These are phyloP conservation scores for Glarea lozoyensis DNA, from an alignment of 495 filamentous ascomycete genomes.

Conservation along the genomic window DNA sequence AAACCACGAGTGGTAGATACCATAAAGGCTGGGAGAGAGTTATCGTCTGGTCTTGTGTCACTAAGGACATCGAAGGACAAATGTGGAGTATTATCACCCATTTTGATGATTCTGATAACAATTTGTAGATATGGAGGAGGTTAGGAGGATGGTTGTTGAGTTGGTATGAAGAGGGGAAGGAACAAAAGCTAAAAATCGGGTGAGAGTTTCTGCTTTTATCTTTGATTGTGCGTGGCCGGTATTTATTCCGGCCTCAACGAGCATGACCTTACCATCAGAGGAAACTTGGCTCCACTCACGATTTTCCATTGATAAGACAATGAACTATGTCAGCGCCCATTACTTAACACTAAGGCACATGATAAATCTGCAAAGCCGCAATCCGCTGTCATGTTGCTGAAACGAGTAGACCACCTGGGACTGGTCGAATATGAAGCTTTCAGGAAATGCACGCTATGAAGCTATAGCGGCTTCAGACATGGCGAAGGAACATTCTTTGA, in stretches of 20 bases:
- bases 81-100: slow-evolving; percentile 18
- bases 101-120: slow-evolving; percentile 8
- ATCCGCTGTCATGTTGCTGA: no score
- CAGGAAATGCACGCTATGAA: no score
- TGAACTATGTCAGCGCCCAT: no score
- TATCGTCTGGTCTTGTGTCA: slow-evolving; percentile 49
- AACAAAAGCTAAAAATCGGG: slow-evolving; percentile 8
- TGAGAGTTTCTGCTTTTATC: slow-evolving; percentile 16
- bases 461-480: no score
- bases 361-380: no score
- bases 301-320: slow-evolving; percentile 17
- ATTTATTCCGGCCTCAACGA: slow-evolving; percentile 18
- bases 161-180: neutral
- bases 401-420: no score
- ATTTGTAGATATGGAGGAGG: neutral
- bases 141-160: neutral
- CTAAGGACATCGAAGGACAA: slow-evolving; percentile 40
- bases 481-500: no score
- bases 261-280: slow-evolving; percentile 5
- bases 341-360: no score
- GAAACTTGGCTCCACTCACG: slow-evolving; percentile 10
- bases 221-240: slow-evolving; percentile 18
- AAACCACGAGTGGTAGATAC: slow-evolving; percentile 80
- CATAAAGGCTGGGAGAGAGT: slow-evolving; percentile 70
- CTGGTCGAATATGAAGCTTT: no score